Conservation (phyloP, 768 basidiomycete genomes). For the Porpolomopsis calyptriformis region DNA sequence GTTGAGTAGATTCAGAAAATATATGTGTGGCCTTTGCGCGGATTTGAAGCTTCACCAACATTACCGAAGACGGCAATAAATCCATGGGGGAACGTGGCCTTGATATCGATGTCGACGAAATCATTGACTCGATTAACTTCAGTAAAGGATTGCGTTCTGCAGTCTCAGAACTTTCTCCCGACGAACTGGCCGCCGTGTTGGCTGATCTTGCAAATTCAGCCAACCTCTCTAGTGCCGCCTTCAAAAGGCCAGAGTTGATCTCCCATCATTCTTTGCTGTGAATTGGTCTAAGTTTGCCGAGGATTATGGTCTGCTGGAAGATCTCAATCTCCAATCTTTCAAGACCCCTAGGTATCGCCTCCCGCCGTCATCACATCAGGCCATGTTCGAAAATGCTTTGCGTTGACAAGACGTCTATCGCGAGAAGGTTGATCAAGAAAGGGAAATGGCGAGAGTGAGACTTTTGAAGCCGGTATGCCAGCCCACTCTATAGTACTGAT, state of each 20-base stretch:
- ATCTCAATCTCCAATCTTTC: conserved; percentile 7
- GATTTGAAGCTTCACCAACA: too few species aligned
- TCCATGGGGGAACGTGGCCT: background rate
- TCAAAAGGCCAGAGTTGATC: conserved; percentile 3
- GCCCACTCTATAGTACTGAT: conserved; percentile 5
- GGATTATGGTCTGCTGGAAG: conserved; percentile 8
- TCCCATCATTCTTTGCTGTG: conserved; percentile 7
- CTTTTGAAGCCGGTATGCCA: conserved; percentile 13
- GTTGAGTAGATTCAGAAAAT: too few species aligned
- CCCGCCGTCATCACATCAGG: conserved; percentile 12
- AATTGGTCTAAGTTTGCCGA: conserved; percentile 9
- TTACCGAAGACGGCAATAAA: too few species aligned
- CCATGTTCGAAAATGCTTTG: conserved; percentile 13
- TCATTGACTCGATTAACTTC: background rate
- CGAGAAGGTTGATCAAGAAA: conserved; percentile 10
- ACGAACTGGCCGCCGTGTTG: conserved; percentile 2
- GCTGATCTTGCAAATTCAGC: background rate
- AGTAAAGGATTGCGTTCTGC: background rate
- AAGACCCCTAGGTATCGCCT: conserved; percentile 12
- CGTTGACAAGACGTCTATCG: conserved; percentile 13
- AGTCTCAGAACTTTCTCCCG: background rate
- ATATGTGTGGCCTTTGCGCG: too few species aligned
- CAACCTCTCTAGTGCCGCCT: conserved; percentile 1
- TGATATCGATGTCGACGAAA: background rate
- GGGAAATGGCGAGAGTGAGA: conserved; percentile 13